A percentile compares a stretch with the other conserved stretches of the same genome.
These are phyloP conservation scores for Tillandsia fasciculata DNA, from an alignment of 176 grass and related monocot genomes.

Conservation along the genomic window DNA sequence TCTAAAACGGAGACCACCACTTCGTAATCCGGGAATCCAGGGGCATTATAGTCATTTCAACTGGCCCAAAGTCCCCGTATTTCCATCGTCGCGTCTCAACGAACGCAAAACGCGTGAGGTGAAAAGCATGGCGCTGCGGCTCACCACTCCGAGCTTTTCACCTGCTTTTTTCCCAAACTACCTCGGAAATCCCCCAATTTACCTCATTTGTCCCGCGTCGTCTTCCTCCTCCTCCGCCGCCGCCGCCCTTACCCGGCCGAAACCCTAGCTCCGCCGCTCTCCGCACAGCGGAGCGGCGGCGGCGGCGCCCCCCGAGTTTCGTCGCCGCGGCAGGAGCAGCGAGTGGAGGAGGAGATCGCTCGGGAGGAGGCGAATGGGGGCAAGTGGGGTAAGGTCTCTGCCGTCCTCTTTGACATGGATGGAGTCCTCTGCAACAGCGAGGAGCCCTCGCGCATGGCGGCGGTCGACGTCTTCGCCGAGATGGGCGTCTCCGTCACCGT, in stretches of 20 bases:
- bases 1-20: neutral
- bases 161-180: conserved; percentile 2
- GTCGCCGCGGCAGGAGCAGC: conserved; percentile 4
- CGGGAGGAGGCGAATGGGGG: neutral
- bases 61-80: conserved; percentile 4
- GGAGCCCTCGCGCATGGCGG: conserved; percentile 71
- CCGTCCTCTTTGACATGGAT: conserved; percentile 95
- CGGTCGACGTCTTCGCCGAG: conserved; percentile 75
- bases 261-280: conserved; percentile 17
- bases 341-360: conserved; percentile 1
- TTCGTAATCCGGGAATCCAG: conserved; percentile 9
- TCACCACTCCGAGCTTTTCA: conserved; percentile 28
- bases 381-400: conserved; percentile 72
- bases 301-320: neutral
- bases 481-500: conserved; percentile 73
- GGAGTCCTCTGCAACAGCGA: conserved; percentile 94
- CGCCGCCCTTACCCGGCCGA: conserved; percentile 11
- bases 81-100: neutral
- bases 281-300: conserved; percentile 15
- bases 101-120: neutral
- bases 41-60: neutral
- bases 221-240: conserved; percentile 13
- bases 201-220: conserved; percentile 16
- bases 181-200: conserved; percentile 26
- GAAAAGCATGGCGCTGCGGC: conserved; percentile 46